A percentile compares a stretch with the other conserved stretches of the same genome.
Evolutionary conservation across 208 protist genomes (phyloP).

Genomic region (Trichomonas tenax): DNA sequence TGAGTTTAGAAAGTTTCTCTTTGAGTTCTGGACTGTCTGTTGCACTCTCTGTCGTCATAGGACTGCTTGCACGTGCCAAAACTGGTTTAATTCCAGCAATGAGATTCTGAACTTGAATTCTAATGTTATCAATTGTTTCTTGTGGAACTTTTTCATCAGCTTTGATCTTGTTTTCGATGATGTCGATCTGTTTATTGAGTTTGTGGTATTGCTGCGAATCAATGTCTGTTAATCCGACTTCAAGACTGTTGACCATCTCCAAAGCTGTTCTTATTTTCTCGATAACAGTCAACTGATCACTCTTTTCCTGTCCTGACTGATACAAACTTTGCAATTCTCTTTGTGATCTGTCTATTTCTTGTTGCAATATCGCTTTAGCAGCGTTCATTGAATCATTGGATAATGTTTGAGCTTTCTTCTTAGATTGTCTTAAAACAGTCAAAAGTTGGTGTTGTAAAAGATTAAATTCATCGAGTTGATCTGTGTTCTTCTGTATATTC

Average conservation of each 20-base stretch:
- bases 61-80: background rate
- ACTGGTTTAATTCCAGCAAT: background rate
- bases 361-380: background rate
- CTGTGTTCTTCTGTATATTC: background rate
- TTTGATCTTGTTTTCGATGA: background rate
- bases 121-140: background rate
- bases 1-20: background rate
- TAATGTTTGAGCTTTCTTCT: background rate
- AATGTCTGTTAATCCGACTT: background rate
- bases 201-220: background rate
- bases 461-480: background rate
- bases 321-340: background rate
- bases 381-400: background rate
- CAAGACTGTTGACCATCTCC: background rate
- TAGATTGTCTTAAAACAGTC: background rate
- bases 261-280: background rate
- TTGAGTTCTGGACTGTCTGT: background rate
- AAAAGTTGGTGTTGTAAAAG: background rate
- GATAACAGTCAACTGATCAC: background rate
- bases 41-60: background rate
- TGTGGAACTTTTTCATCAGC: background rate
- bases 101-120: background rate
- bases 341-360: background rate
- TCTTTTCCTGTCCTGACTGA: background rate
- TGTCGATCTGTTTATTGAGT: background rate